Evolutionary conservation across 2,329 filamentous ascomycete genomes (phyloP), one percentile per base, ranked within the genome.

Genomic region (Diaporthe sp.): DNA sequence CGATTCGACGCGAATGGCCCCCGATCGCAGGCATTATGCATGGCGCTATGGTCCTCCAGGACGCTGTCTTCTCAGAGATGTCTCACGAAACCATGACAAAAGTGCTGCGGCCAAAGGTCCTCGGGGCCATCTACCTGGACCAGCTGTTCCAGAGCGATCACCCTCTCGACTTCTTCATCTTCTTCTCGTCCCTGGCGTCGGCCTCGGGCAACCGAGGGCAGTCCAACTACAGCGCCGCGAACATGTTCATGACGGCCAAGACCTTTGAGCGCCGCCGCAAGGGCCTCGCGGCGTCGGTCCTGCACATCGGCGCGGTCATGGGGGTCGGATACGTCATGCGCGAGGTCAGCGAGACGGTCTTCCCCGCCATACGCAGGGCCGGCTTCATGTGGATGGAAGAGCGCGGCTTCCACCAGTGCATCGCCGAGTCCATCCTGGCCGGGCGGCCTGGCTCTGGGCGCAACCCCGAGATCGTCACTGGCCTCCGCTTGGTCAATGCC

Each of bases 241-340:
- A 88, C 76, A 76, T 76, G 20, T 89, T 82, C 78, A 83, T 87
- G 81, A 75, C 77, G 2, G 76, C 31, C 31, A 34, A 34, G 31
- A 75, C 3, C 77, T 88, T 0, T 83, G 63, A 0, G 67, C 77
- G 85, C 17, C 80, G 88, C 4, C 76, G 83, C 0, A 77, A 76
- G 1, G 86, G 86, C 0, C 74, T 86, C 0, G 80, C 83, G 2
- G 84, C 82, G 20, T 78, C 80, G 0, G 74, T 75, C 15, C 78
- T 86, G 15, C 79, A 86, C 70, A 78, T 86, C 17, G 83, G 84
- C 2, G 76, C 77, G 2, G 78, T 87, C 20, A 22, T 77, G 28
- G 78, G 76, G 42, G 76, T 78, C 20, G 80, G 80, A n/a, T 75
- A 68, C 39, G 71, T 78, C 91, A 75, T 34, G 8, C 55, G 70